These are phyloP conservation scores for Thymus quinquecostatus DNA, from an alignment of 257 asterid genomes.

Conservation along the genomic window DNA sequence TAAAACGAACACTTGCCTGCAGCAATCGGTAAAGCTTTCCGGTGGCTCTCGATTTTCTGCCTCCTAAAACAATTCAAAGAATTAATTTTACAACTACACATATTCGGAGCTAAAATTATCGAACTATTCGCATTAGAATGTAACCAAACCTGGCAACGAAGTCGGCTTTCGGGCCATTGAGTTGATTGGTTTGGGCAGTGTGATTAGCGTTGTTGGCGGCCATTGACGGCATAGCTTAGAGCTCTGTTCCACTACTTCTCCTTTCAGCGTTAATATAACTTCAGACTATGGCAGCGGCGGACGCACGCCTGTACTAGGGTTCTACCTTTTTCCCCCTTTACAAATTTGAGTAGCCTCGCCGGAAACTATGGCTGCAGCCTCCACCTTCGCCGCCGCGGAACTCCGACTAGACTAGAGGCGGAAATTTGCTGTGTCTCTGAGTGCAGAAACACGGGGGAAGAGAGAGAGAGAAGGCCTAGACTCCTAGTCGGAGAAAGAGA, in stretches of 20 bases:
- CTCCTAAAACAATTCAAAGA: conserved; percentile 44
- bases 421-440: too few relatives aligned
- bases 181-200: conserved; percentile 35
- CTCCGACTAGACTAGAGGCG: too few relatives aligned
- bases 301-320: neutral
- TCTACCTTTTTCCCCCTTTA: too few relatives aligned
- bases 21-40: conserved; percentile 82
- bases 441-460: too few relatives aligned
- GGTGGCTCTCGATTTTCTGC: conserved; percentile 65
- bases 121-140: neutral
- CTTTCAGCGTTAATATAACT: neutral
- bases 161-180: conserved; percentile 45
- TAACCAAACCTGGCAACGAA: conserved; percentile 47
- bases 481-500: too few relatives aligned
- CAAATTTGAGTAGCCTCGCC: too few relatives aligned
- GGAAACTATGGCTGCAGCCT: too few relatives aligned
- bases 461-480: too few relatives aligned
- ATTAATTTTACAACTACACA: neutral
- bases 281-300: neutral
- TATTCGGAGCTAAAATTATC: neutral
- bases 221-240: conserved; percentile 69
- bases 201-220: conserved; percentile 42
- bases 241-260: neutral
- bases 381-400: too few relatives aligned
- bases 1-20: conserved; percentile 43